A percentile compares a stretch with the other conserved stretches of the same genome.
phyloP scores from a whole-genome alignment of 2,329 filamentous ascomycete genomes.

The Moelleriella libera region DNA sequence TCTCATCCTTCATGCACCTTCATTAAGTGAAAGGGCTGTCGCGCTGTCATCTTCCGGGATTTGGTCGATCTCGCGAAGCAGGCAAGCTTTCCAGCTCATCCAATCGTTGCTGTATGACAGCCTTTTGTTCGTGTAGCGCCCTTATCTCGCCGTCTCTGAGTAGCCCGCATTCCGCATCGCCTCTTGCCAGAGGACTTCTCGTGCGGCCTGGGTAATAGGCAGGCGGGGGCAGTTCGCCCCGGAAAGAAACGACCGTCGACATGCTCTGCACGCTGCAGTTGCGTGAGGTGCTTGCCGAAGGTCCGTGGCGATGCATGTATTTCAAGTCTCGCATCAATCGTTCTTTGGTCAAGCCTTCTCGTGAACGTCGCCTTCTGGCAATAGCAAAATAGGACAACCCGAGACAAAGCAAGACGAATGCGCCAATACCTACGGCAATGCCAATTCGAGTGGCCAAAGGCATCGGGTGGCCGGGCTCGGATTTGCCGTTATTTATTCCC shows the following conservation, averaged over 20 bases:
- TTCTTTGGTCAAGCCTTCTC: constrained; percentile 6
- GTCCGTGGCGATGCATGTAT: constrained; percentile 1
- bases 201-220: constrained; percentile 15
- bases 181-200: constrained; percentile 9
- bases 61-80: neutral
- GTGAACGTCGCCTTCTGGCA: constrained; percentile 10
- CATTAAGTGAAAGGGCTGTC: too few species aligned
- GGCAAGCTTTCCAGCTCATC: constrained; percentile 15
- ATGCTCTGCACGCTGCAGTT: neutral
- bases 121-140: constrained; percentile 18
- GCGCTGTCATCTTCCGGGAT: neutral
- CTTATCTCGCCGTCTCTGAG: constrained; percentile 16
- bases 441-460: constrained; percentile 18
- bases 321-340: constrained; percentile 5
- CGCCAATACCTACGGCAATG: constrained; percentile 18
- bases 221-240: constrained; percentile 10
- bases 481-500: constrained; percentile 18
- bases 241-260: neutral
- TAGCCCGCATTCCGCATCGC: constrained; percentile 8
- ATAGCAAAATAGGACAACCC: constrained; percentile 12
- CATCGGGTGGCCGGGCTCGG: constrained; percentile 7
- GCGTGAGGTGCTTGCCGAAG: neutral
- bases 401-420: constrained; percentile 15
- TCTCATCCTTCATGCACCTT: too few species aligned
- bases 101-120: constrained; percentile 19